Evolutionary conservation across 345 rosid genomes (phyloP).

Genomic region (Brassica napus): DNA sequence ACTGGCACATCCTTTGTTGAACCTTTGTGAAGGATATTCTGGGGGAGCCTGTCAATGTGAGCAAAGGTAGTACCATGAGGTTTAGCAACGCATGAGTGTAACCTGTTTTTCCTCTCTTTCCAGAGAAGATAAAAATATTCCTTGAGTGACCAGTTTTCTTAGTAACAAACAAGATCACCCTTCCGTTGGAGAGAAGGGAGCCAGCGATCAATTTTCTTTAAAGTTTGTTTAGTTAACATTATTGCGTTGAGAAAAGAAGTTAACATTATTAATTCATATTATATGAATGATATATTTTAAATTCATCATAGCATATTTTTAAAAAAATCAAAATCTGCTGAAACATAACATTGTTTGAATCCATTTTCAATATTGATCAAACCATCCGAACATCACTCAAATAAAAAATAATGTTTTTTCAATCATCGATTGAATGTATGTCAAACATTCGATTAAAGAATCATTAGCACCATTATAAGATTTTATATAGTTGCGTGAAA

Average conservation of each 20-base stretch:
- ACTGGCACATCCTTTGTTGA: background rate
- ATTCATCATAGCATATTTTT: background rate
- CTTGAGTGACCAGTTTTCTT: background rate
- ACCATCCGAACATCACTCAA: background rate
- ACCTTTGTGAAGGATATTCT: background rate
- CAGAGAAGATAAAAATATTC: background rate
- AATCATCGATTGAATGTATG: background rate
- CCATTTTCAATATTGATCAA: background rate
- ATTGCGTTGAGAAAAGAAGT: background rate
- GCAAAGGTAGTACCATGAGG: too few species aligned
- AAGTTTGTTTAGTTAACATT: background rate
- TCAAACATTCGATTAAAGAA: background rate
- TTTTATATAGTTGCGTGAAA: background rate
- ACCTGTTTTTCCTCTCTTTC: background rate
- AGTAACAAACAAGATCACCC: background rate
- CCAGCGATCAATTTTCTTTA: background rate
- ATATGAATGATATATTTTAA: background rate
- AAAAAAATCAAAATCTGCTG: background rate
- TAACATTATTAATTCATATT: background rate
- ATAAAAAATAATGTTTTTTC: background rate
- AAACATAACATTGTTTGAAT: background rate
- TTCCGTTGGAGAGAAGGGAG: background rate
- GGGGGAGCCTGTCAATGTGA: background rate
- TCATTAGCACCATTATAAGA: background rate
- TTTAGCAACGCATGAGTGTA: background rate